Base-by-base conservation (phyloP, 2,329 filamentous ascomycete species). In the Ambrosiella xylebori region DNA sequence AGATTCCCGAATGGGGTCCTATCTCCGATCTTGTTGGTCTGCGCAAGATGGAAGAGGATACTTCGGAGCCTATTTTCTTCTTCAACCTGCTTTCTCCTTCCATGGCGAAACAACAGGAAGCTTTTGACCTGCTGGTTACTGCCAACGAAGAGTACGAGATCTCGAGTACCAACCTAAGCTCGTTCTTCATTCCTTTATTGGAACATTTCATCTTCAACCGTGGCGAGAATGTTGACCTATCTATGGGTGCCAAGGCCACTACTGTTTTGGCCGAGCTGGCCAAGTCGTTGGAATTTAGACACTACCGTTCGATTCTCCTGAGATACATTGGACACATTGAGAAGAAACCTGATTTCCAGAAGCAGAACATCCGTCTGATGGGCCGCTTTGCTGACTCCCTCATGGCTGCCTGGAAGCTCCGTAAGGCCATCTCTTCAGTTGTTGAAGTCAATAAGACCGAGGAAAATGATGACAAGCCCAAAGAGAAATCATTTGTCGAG, bases 151-250 rank as follows among this genome's bases (percentile, higher is more conserved):
- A 76, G 58, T 76, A 79, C 11, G 75, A 80, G 54, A 73, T 98
- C 60, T 78, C 78, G 61, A 86, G 87, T 65, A 81, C 81, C 56
- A 95, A 95, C 65, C 76, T 95, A 62, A 83, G 84, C 60, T 84
- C 91, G 15, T 86, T 96, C 65, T 88, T 97, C 66, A 80, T 98
- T 45, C 94, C 93, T 0, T 75, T 98, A 17, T 76, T 97, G 8
- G 93, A 98, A 66, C 90, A 96, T 67, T 97, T 96, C 66, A 84
- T 96, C 27, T 91, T 95, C 66, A 85, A 89, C 60, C 81, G 85
- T 61, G 80, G 79, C 3, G 86, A 88, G 53, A 75, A 77, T 7
- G 88, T 95, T 67, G 89, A 88, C 40, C 86, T 94, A 64, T 91
- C 89, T 54, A 75, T 97, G 57, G 84, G 88, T 54, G 88, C 89